Evolutionary conservation across 345 rosid species (phyloP), one percentile per base, ranked within the genome.

Genomic region (Litchi chinensis): DNA sequence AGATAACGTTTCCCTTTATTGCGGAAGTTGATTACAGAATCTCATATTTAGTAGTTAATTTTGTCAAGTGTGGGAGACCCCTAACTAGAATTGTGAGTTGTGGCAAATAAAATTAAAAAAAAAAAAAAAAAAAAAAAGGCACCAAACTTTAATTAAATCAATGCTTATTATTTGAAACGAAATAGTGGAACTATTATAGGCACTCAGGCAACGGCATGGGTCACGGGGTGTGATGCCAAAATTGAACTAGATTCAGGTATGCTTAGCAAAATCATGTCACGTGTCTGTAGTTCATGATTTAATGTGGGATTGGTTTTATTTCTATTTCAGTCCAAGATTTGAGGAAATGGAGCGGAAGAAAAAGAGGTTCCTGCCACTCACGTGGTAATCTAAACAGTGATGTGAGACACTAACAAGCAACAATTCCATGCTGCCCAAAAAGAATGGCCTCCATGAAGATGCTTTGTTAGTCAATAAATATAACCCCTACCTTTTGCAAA

Each of bases 171-270:
- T 32, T 32, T 32, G 37, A 32, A 32, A 32, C 1, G 37, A 32
- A 32, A 32, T 32, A 32, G 37, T 32, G 3, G 37, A 32, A 32
- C 37, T 2, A 32, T 5, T 46, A 46, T 46, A 7, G 52, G 52
- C 5, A 32, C 37, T 32, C 37, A 32, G 4, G 37, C 37, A 32
- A 32, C 37, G 37, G 37, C 37, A 32, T 32, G 37, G 37, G 37
- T 32, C 37, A 7, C 52, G 5, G 52, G 12, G 4, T 19, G 8
- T n/a, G 26, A 59, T 59, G 9, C 64, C 64, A 8, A 60, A 60
- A 60, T 19, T 39, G 70, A 69, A 44, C 72, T 44, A 69, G 46
- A 69, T 69, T 69, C 5, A 44, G 37, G 26, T 70, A 10, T 26
- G 18, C 8, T 21, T 70, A 15, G 41, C 43, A 48, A 22, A 70